These are phyloP conservation scores for Xylaria sp. DNA, from an alignment of 2,329 filamentous ascomycete species.

Conservation along the genomic window DNA sequence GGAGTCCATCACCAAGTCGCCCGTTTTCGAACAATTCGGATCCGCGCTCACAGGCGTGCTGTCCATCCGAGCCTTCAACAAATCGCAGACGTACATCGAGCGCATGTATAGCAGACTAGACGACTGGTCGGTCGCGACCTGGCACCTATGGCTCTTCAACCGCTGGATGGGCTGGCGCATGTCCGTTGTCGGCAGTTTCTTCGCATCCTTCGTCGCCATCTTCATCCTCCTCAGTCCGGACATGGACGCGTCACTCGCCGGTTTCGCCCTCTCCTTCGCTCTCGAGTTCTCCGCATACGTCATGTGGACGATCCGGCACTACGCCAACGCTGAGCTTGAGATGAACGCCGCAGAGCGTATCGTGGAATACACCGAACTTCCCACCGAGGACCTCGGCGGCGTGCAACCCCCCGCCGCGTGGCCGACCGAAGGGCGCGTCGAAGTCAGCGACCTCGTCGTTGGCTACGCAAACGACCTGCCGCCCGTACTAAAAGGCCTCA, in stretches of 20 bases:
- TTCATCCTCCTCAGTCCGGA: conserved; percentile 69
- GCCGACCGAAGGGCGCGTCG: conserved; percentile 78
- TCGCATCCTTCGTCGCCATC: conserved; percentile 71
- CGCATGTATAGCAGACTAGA: conserved; percentile 78
- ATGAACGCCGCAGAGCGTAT: conserved; percentile 84
- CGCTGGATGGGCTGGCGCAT: conserved; percentile 82
- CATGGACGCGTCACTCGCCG: conserved; percentile 76
- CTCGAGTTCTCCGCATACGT: conserved; percentile 73
- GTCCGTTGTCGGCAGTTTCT: conserved; percentile 73
- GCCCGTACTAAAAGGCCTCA: conserved; percentile 75
- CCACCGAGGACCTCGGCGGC: conserved; percentile 73
- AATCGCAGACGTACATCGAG: conserved; percentile 71
- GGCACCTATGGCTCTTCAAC: conserved; percentile 77
- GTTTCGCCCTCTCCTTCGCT: conserved; percentile 79
- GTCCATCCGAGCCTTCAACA: conserved; percentile 81
- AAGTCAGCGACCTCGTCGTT: conserved; percentile 78
- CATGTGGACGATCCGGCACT: conserved; percentile 57
- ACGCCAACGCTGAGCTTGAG: conserved; percentile 74
- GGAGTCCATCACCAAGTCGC: conserved; percentile 80
- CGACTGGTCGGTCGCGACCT: conserved; percentile 71
- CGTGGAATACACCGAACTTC: conserved; percentile 76
- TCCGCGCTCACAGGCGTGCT: conserved; percentile 76
- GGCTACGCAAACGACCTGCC: conserved; percentile 77
- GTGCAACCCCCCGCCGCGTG: conserved; percentile 73
- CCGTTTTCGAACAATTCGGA: conserved; percentile 83